phyloP scores from a whole-genome alignment of 169 alveolate species.

The Plasmodium billcollinsi region DNA sequence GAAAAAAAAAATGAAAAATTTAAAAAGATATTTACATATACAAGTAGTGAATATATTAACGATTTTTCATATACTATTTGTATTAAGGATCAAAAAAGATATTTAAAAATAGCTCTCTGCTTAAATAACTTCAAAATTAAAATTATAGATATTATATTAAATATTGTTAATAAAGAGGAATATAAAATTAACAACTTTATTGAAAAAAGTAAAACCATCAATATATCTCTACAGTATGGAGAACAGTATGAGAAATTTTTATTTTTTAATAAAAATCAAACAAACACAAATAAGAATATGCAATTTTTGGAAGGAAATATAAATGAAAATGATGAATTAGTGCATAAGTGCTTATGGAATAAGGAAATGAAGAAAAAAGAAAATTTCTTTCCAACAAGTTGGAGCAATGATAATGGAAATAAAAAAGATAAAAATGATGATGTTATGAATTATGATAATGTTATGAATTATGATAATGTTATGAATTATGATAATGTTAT shows the following conservation, averaged over 20 bases:
- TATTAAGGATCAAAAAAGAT: conserved; percentile 26
- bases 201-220: conserved; percentile 9
- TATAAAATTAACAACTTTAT: conserved; percentile 15
- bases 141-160: conserved; percentile 26
- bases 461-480: background rate
- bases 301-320: background rate
- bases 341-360: background rate
- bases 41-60: conserved; percentile 10
- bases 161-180: conserved; percentile 6
- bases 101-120: conserved; percentile 40
- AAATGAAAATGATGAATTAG: too few species aligned
- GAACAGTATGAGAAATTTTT: too few species aligned
- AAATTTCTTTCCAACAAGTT: conserved; percentile 4
- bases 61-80: conserved; percentile 55
- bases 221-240: conserved; percentile 9
- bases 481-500: background rate
- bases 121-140: conserved; percentile 31
- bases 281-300: background rate
- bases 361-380: conserved; percentile 1
- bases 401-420: background rate
- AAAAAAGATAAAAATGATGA: background rate
- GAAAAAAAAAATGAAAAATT: conserved; percentile 13
- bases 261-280: background rate
- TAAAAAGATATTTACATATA: conserved; percentile 33
- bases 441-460: background rate